phyloP scores from a whole-genome alignment of 805 yeast species.

The Myxozyma neotropica region DNA sequence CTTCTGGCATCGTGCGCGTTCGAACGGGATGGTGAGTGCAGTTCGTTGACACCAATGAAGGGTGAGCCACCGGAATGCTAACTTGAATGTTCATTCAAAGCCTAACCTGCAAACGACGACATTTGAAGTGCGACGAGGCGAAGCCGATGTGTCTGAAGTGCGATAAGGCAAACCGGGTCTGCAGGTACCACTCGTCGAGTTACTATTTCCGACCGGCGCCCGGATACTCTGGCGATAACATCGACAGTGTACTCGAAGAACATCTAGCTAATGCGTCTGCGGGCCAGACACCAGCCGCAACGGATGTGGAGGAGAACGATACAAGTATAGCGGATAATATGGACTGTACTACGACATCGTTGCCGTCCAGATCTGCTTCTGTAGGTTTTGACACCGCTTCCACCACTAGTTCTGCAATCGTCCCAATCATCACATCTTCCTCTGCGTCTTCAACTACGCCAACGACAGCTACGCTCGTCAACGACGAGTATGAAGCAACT shows the following conservation, averaged over 20 bases:
- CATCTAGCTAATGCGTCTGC: slow-evolving; percentile 3
- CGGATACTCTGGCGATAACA: not conserved
- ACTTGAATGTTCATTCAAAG: slow-evolving; percentile 4
- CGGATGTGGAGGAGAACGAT: too few species aligned
- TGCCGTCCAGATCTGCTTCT: too few species aligned
- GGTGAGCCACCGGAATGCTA: too few species aligned
- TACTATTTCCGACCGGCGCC: slow-evolving; percentile 11
- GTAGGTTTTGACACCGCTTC: too few species aligned
- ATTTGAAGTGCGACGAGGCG: slow-evolving; percentile 25
- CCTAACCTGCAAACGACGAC: slow-evolving; percentile 27
- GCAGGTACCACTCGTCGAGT: slow-evolving; percentile 18
- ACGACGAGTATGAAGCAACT: too few species aligned
- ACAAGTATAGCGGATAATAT: too few species aligned
- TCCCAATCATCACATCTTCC: too few species aligned
- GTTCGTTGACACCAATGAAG: not conserved
- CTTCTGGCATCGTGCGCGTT: slow-evolving; percentile 10
- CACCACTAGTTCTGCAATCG: too few species aligned
- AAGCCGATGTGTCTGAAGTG: slow-evolving; percentile 24
- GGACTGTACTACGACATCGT: too few species aligned
- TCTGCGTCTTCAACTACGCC: too few species aligned
- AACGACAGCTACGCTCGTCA: too few species aligned
- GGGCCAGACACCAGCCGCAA: not conserved
- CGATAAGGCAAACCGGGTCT: slow-evolving; percentile 16
- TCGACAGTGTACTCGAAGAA: slow-evolving; percentile 14
- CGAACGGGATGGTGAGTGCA: slow-evolving; percentile 17